Evolutionary conservation across 2,329 filamentous ascomycete species (phyloP), one percentile per base, ranked within the genome.

Genomic region (Sarocladiaceae sp.): DNA sequence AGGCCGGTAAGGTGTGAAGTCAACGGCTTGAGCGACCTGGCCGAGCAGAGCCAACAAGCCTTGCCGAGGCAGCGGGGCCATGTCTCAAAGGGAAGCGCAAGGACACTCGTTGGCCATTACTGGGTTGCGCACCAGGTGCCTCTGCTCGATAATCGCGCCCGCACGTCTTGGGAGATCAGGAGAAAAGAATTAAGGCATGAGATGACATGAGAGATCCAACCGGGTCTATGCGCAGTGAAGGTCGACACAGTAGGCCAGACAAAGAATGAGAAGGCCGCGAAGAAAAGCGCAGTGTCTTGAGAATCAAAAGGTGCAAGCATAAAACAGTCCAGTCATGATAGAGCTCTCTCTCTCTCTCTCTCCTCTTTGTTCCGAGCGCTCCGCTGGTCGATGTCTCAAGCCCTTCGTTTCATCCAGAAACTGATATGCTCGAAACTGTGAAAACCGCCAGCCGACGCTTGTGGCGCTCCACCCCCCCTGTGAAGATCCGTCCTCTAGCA

Each of bases 181-280:
- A n/a, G n/a, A n/a, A n/a, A n/a, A n/a, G n/a, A n/a, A n/a, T n/a
- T n/a, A n/a, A n/a, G n/a, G n/a, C 9, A 41, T 12, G 5, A 27
- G 11, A 27, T 5, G 7, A 51, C 54, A 47, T 54, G 53, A 51
- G 53, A 55, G 53, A 61, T 60, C 57, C 56, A 59, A 47, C 58
- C 59, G 56, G 58, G 54, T 64, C 61, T 63, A 63, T 61, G 59
- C 57, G 59, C 55, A 57, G 53, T 58, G 33, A 35, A 4, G 29
- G 29, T 15, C 10, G 23, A n/a, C 34, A 58, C 53, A 52, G 52
- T 47, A 54, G 48, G 50, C 45, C 48, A 51, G 42, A 34, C 50
- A 50, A 48, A 55, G 49, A 52, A 55, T 48, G 48, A 51, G 15
- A 41, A 41, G 37, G 19, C n/a, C 26, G 37, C 37, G 15, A 27